Base-by-base conservation (phyloP, 192 early-diverging fungal genomes). In the Coemansia sp. region DNA sequence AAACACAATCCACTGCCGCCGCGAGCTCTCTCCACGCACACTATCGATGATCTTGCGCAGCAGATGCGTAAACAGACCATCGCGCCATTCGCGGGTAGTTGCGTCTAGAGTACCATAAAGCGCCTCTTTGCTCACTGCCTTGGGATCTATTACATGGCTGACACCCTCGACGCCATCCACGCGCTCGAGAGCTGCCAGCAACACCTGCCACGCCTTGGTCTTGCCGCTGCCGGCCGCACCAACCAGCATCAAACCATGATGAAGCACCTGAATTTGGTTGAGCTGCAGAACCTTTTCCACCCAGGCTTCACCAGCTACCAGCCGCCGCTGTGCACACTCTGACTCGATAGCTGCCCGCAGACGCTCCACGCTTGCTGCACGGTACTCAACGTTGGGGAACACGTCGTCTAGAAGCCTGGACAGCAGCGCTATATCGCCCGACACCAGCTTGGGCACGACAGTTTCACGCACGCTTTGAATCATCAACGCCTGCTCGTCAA, bases 211-310 rank as follows among this genome's bases (percentile, higher is more conserved):
- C n/a, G 92, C 94, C 1, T 79, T 74, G 1, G 93, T 88, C 68
- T 99, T 99, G 47, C 97, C 97, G 57, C 89, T 90, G 43, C 97
- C 96, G 16, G 97, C 91, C 10, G 92, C 92, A 31, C 97, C 97
- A 2, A 99, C 96, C 92, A 99, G 90, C 96, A 99, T 99, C 55
- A 99, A 61, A 52, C 97, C 97, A 72, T 99, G 97, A 78, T 97
- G 93, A 53, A 99, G 92, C 50, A 88, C 84, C 72, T 98, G 97
- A 59, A 98, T 98, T 66, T 98, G 94, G 67, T 97, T 92, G 40
- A 99, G 81, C 80, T 99, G 97, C 55, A 97, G 80, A 9, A 96
- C 91, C 79, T 99, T 99, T 36, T 94, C 94, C 68, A 98, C 61
- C 96, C 94, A 99, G 41, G 80, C 75, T 20, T 85, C 84, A 35